Base-by-base conservation (phyloP, 1,139 yeast genomes). In the Geotrichum australiense region DNA sequence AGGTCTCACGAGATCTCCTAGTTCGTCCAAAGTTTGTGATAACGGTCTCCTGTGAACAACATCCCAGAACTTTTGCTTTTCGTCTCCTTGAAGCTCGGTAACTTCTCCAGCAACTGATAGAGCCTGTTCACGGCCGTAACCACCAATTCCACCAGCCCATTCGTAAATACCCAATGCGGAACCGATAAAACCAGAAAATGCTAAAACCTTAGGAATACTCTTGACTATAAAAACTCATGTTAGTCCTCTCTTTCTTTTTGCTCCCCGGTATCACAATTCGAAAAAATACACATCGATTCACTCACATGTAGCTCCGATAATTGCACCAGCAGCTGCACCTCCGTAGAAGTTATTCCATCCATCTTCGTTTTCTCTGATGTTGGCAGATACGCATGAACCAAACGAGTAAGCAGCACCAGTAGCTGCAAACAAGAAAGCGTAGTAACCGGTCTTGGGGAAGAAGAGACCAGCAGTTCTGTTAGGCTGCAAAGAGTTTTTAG, bases 1-100 rank as follows among this genome's bases (percentile, higher is more conserved):
- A 20, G 51, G 51, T 44, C 52, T 53, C 42, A 57, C 59, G 28
- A 55, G 49, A 31, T 64, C 69, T 30, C 94, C 94, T 55, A 84
- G 70, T 56, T 78, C 80, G 50, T 77, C 82, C 29, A 81, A 73
- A 15, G 94, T 83, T 64, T 83, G 89, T 26, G 87, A 77, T 53
- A 84, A 66, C 20, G 94, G 94, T 59, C 85, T 76, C 70, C 94
- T 78, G 67, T 78, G 76, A 64, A 79, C 77, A 35, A 80, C 79
- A 52, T 83, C 93, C 87, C 89, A 84, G 67, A 82, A 82, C 28
- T 78, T 78, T 64, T 81, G 91, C 59, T 74, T 73, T 46, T 65
- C 66, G 46, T 66, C 69, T 45, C 69, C 68, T 45, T 59, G 66
- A 20, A 55, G 49, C 48, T 57, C 51, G 10, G 51, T 51, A 32